Percentiles rank a stretch among this genome's conserved stretches.
Conservation (phyloP, 352 stramenopile species). For the Elongisporangium undulatum region DNA sequence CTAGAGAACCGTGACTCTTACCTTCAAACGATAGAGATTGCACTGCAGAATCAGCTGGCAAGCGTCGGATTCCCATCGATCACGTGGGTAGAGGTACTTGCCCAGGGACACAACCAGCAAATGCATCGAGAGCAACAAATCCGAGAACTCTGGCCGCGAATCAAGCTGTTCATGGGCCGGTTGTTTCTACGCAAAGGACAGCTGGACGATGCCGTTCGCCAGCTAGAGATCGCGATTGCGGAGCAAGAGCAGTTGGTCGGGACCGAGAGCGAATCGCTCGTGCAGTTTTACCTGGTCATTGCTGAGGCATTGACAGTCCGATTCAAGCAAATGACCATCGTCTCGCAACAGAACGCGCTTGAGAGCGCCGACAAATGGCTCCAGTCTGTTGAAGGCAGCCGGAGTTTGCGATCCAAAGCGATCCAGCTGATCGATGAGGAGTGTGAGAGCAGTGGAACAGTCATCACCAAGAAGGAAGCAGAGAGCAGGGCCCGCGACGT, state of each 20-base stretch:
- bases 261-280: conserved; percentile 20
- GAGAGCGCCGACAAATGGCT: conserved; percentile 48
- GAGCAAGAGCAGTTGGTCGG: conserved; percentile 34
- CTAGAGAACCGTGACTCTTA: conserved; percentile 10
- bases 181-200: conserved; percentile 50
- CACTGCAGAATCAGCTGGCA: conserved; percentile 10
- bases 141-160: conserved; percentile 24
- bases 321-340: conserved; percentile 40
- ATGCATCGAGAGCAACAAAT: conserved; percentile 8
- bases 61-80: conserved; percentile 9
- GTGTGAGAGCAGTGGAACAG: conserved; percentile 4
- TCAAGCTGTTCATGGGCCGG: conserved; percentile 48
- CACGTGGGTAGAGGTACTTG: conserved; percentile 31
- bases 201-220: conserved; percentile 47
- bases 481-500: conserved; percentile 29
- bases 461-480: conserved; percentile 49
- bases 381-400: conserved; percentile 37
- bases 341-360: conserved; percentile 41
- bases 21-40: conserved; percentile 18
- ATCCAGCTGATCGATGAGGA: conserved; percentile 32
- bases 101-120: conserved; percentile 7
- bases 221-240: conserved; percentile 38
- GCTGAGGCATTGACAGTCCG: conserved; percentile 47
- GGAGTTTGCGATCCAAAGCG: conserved; percentile 31
- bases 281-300: conserved; percentile 49